Evolutionary conservation across 176 grass and related monocot species (phyloP).

Genomic region (Cenchrus fungigraminus): DNA sequence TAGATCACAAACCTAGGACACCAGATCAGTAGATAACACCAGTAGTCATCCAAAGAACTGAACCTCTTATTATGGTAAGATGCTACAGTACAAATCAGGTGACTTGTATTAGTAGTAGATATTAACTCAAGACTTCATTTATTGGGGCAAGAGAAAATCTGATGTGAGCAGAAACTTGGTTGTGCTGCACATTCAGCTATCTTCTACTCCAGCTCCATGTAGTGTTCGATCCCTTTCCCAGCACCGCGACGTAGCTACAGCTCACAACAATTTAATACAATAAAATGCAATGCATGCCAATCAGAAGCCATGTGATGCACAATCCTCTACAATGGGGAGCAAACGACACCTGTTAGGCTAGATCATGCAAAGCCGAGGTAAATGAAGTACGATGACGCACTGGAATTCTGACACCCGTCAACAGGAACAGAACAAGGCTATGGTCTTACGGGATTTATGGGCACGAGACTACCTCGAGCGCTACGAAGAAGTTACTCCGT

Average conservation of each 20-base stretch:
- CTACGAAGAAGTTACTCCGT: not conserved
- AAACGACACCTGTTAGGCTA: slow-evolving; percentile 50
- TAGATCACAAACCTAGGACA: not conserved
- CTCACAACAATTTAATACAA: slow-evolving; percentile 35
- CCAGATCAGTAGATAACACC: not conserved
- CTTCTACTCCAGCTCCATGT: not conserved
- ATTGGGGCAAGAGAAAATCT: not conserved
- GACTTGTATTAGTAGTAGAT: not conserved
- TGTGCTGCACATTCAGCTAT: not conserved
- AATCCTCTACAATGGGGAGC: slow-evolving; percentile 18
- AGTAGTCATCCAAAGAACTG: not conserved
- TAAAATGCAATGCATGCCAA: slow-evolving; percentile 41
- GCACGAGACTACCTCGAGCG: slow-evolving; percentile 48
- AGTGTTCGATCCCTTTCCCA: slow-evolving; percentile 11
- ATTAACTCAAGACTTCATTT: not conserved
- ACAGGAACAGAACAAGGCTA: not conserved
- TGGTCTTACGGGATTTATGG: slow-evolving; percentile 36
- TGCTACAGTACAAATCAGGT: not conserved
- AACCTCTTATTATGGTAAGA: not conserved
- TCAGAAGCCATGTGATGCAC: slow-evolving; percentile 47
- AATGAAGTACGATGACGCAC: not conserved
- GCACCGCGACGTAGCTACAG: slow-evolving; percentile 27
- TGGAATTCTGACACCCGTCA: slow-evolving; percentile 39
- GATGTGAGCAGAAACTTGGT: slow-evolving; percentile 1
- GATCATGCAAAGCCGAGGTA: slow-evolving; percentile 40